Evolutionary conservation across 2,329 filamentous ascomycete species (phyloP).

Genomic region (Ilyonectria mors-panacis): DNA sequence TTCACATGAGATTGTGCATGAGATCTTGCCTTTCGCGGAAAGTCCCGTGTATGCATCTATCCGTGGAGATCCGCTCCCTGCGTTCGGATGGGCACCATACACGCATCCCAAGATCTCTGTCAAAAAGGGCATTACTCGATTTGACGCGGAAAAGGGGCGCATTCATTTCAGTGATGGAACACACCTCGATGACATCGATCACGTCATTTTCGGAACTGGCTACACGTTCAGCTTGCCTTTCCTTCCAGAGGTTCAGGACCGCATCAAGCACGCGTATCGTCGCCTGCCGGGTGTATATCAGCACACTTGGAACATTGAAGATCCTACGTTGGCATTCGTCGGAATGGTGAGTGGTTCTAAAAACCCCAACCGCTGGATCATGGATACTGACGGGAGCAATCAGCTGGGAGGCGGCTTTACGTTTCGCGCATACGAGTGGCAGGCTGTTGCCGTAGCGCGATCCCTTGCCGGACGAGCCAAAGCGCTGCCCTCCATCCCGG

Average conservation of each 20-base stretch:
- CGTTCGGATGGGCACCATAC: slow-evolving; percentile 25
- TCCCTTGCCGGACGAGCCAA: slow-evolving; percentile 31
- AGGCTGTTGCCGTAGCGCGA: slow-evolving; percentile 37
- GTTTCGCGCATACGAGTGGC: slow-evolving; percentile 43
- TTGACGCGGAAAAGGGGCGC: slow-evolving; percentile 26
- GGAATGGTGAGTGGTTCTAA: slow-evolving; percentile 20
- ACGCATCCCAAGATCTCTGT: slow-evolving; percentile 28
- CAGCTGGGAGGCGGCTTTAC: slow-evolving; percentile 42
- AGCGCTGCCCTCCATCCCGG: slow-evolving; percentile 25
- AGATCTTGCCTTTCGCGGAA: slow-evolving; percentile 52
- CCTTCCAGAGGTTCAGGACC: slow-evolving; percentile 24
- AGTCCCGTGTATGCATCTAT: slow-evolving; percentile 16
- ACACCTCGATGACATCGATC: slow-evolving; percentile 19
- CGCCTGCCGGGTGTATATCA: slow-evolving; percentile 32
- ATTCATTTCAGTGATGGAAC: slow-evolving; percentile 26
- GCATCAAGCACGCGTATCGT: slow-evolving; percentile 20
- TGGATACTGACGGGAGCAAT: background rate
- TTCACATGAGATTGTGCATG: slow-evolving; percentile 69
- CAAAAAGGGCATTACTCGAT: slow-evolving; percentile 21
- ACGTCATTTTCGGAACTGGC: slow-evolving; percentile 34
- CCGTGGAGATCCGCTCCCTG: slow-evolving; percentile 18
- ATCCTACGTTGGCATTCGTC: slow-evolving; percentile 33
- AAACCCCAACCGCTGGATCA: background rate
- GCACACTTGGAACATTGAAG: slow-evolving; percentile 32
- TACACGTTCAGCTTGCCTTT: slow-evolving; percentile 34